Conservation (phyloP, 371 early-diverging fungal species). For the Rhizomucor pusillus region DNA sequence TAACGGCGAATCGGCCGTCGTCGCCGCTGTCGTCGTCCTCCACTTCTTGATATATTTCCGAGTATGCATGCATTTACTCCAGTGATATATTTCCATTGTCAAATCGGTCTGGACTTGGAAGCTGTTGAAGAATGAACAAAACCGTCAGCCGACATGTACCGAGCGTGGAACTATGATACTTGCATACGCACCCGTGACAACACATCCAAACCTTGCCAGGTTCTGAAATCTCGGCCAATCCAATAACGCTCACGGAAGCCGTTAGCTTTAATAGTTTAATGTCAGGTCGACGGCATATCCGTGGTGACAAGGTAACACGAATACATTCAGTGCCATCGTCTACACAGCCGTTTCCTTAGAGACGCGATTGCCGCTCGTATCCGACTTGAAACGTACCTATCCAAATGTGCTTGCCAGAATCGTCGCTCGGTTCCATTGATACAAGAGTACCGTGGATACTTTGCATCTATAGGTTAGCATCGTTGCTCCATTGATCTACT, state of each 20-base stretch:
- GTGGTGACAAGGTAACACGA: constrained; percentile 11
- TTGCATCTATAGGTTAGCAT: no score
- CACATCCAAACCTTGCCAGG: not conserved
- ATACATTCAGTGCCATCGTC: constrained; percentile 21
- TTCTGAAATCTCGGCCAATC: not conserved
- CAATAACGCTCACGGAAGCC: constrained; percentile 15
- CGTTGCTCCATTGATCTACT: no score
- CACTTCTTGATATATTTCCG: no score
- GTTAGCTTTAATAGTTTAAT: constrained; percentile 1
- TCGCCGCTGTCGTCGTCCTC: not conserved
- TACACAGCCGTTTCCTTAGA: no score
- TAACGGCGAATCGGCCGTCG: no score
- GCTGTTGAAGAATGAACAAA: constrained; percentile 3
- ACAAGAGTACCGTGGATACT: no score
- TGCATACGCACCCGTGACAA: constrained; percentile 12
- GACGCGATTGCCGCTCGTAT: no score
- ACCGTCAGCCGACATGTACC: no score
- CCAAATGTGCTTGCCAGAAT: no score
- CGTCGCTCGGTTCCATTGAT: no score
- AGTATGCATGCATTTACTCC: constrained; percentile 9
- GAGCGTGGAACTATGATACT: no score
- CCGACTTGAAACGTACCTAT: no score
- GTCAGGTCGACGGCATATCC: constrained; percentile 9
- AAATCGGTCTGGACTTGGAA: constrained; percentile 15
- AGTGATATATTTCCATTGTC: constrained; percentile 14